Base-by-base conservation (phyloP, 2,329 filamentous ascomycete species). In the Phyllosticta paracitricarpa region DNA sequence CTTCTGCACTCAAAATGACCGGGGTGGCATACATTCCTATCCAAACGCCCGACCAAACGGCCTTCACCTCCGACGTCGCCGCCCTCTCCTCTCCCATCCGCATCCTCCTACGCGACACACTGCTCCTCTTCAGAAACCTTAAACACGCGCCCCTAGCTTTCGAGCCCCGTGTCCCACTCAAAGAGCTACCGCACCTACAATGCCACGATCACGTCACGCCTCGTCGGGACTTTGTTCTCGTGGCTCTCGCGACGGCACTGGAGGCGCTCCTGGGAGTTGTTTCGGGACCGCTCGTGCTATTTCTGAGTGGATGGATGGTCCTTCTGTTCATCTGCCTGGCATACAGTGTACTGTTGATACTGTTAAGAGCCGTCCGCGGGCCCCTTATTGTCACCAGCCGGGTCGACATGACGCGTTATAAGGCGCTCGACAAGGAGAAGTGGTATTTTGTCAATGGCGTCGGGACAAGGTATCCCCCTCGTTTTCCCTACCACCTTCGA, bases 381-480 rank as follows among this genome's bases (percentile, higher is more conserved):
- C 24, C 24, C n/a, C 28, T 56, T 26, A 56, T 56, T 33, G 54
- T 56, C 9, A 10, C 7, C 3, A 28, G 24, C 10, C 25, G n/a
- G n/a, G n/a, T 35, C 9, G 25, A 56, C 12, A 19, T 56, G 54
- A 8, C 10, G n/a, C 9, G n/a, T 2, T 35, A 1, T 2, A 56
- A 56, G 25, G n/a, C 10, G 25, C 12, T 56, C 22, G 54, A 28
- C 8, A 28, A 28, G 54, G 35, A 57, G 33, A 26, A 19, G 19
- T 61, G 56, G 56, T 30, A 26, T 51, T 35, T 51, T 28, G 12
- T n/a, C 54, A 28, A 63, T 83, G 59, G 33, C 8, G 57, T 58
- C 59, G 63, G 60, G 89, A 88, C 85, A 22, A 56, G 28, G 54
- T 56, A 28, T 17, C 4, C 4, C 28, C 4, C 28, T 22, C 19